Conservation (phyloP, 2,329 filamentous ascomycete species). For the Emmonsia crescens region DNA sequence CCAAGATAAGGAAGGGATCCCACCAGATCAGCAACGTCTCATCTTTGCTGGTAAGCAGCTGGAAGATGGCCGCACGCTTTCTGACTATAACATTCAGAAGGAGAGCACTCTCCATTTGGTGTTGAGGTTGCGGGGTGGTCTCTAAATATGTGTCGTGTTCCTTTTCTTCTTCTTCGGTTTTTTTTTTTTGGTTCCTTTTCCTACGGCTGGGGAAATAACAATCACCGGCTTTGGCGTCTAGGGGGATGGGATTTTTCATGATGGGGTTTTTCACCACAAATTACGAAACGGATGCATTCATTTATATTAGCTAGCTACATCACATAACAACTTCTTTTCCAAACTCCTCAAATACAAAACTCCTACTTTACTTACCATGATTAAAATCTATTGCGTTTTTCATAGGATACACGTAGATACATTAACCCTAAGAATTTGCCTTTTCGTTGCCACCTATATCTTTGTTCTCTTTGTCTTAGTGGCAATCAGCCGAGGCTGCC, state of each 20-base stretch:
- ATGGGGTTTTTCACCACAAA: neutral
- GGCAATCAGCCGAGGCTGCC: no score
- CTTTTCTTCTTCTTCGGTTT: neutral
- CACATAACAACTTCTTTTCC: neutral
- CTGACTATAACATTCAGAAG: constrained; percentile 47
- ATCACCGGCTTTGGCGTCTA: constrained; percentile 1
- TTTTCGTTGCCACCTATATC: neutral
- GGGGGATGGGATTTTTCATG: neutral
- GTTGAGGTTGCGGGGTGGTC: constrained; percentile 46
- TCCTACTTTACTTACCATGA: neutral
- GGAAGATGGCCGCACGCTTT: constrained; percentile 40
- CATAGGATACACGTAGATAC: neutral
- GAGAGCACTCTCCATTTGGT: constrained; percentile 55
- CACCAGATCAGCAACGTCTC: constrained; percentile 59
- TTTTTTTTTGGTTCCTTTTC: neutral
- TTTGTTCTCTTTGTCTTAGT: no score
- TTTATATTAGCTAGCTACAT: neutral
- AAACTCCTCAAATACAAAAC: neutral
- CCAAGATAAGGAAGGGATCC: constrained; percentile 72
- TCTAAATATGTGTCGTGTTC: constrained; percentile 9
- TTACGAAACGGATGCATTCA: neutral
- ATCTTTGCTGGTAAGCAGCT: constrained; percentile 59
- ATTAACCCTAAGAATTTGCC: no score
- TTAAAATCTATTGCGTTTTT: no score
- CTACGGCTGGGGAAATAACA: constrained; percentile 1